These are phyloP conservation scores for Beauveria asiatica DNA, from an alignment of 2,329 filamentous ascomycete species.

Conservation along the genomic window DNA sequence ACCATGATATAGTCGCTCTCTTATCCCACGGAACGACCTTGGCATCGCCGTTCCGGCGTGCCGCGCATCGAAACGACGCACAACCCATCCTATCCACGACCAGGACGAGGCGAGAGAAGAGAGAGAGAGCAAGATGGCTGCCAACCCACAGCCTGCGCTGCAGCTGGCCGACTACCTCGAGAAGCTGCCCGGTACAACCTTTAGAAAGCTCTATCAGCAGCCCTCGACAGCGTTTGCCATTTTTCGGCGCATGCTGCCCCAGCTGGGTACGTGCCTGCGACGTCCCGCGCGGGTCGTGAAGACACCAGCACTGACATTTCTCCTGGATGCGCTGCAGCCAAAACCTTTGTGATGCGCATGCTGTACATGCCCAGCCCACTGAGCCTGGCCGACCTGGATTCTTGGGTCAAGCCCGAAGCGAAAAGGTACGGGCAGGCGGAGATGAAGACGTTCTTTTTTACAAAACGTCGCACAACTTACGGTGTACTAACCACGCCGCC, in stretches of 20 bases:
- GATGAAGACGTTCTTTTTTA: too few species aligned
- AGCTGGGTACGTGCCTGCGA: conserved; percentile 54
- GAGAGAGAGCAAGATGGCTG: conserved; percentile 31
- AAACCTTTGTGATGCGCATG: conserved; percentile 91
- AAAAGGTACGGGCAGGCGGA: conserved; percentile 23
- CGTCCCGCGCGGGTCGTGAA: not conserved
- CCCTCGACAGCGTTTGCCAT: conserved; percentile 92
- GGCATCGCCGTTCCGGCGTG: conserved; percentile 7
- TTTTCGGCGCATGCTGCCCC: conserved; percentile 93
- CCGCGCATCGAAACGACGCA: not conserved
- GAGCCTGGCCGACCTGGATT: conserved; percentile 69
- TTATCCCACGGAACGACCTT: not conserved
- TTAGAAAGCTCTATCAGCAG: conserved; percentile 88
- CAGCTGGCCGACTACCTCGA: conserved; percentile 85
- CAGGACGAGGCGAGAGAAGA: not conserved
- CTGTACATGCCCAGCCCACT: conserved; percentile 83
- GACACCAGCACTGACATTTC: not conserved
- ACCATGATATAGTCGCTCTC: conserved; percentile 14
- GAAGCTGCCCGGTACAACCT: conserved; percentile 79
- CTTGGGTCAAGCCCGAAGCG: conserved; percentile 66
- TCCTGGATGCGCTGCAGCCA: conserved; percentile 47
- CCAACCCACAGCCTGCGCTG: conserved; percentile 39
- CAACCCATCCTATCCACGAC: not conserved
- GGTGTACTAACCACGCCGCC: too few species aligned
- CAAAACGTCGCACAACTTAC: not conserved